Conservation (phyloP, 1,139 yeast species). For the Nadsonia commutata region DNA sequence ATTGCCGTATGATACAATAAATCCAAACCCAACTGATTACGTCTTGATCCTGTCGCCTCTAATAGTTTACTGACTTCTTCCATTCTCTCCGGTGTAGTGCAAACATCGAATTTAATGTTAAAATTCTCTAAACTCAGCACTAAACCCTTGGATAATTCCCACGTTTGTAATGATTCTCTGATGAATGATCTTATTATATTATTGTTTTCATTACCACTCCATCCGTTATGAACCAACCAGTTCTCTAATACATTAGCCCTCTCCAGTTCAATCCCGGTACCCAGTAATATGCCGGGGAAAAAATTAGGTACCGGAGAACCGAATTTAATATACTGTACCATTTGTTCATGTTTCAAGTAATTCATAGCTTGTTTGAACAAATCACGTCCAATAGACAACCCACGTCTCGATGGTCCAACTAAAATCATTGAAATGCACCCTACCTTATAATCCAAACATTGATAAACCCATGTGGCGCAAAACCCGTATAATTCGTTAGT, state of each 20-base stretch:
- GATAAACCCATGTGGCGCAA: slow-evolving; percentile 40
- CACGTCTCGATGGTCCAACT: slow-evolving; percentile 42
- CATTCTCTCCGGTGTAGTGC: slow-evolving; percentile 21
- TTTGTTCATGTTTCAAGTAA: slow-evolving; percentile 33
- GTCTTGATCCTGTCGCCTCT: background rate
- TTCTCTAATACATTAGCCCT: slow-evolving; percentile 11
- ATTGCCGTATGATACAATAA: slow-evolving; percentile 19
- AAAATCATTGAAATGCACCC: slow-evolving; percentile 38
- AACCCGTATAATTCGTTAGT: slow-evolving; percentile 43
- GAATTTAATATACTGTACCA: slow-evolving; percentile 30
- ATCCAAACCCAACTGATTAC: slow-evolving; percentile 11
- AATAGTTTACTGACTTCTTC: slow-evolving; percentile 11
- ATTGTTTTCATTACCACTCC: background rate
- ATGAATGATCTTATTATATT: background rate
- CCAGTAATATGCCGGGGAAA: slow-evolving; percentile 26
- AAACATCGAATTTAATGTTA: slow-evolving; percentile 44
- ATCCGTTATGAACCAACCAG: slow-evolving; percentile 1
- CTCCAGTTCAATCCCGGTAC: slow-evolving; percentile 10
- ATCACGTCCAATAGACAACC: slow-evolving; percentile 45
- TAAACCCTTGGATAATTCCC: slow-evolving; percentile 43
- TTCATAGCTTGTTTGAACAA: slow-evolving; percentile 41
- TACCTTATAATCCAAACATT: slow-evolving; percentile 18
- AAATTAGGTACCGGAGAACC: slow-evolving; percentile 43
- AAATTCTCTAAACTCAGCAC: slow-evolving; percentile 44
- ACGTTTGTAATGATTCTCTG: slow-evolving; percentile 15